These are phyloP conservation scores for Aschersonia sp. DNA, from an alignment of 2,329 filamentous ascomycete genomes.

Conservation along the genomic window DNA sequence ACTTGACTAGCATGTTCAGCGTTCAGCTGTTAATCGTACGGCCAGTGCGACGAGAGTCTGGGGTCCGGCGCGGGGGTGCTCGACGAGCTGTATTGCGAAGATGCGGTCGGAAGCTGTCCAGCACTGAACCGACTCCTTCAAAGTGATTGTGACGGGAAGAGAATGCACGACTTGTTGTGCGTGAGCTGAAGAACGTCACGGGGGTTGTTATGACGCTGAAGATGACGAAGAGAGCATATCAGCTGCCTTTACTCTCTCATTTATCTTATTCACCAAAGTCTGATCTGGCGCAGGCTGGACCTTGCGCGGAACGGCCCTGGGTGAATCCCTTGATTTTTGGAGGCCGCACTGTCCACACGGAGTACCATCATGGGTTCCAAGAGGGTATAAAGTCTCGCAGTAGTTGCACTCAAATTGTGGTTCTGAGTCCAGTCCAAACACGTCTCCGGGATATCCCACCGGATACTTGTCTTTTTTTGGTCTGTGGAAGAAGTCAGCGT, in stretches of 20 bases:
- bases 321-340: constrained; percentile 43
- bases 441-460: constrained; percentile 55
- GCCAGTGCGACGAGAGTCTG: too few species aligned
- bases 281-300: constrained; percentile 48
- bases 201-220: not conserved
- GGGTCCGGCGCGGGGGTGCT: too few species aligned
- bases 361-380: constrained; percentile 32
- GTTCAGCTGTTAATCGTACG: too few species aligned
- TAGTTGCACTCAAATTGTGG: constrained; percentile 45
- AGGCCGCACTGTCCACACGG: constrained; percentile 47
- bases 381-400: constrained; percentile 44
- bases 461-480: constrained; percentile 56
- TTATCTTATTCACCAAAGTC: constrained; percentile 40
- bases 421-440: constrained; percentile 34
- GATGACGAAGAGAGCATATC: constrained; percentile 4
- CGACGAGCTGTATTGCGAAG: too few species aligned
- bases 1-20: too few species aligned
- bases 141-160: too few species aligned
- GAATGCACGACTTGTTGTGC: too few species aligned
- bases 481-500: constrained; percentile 18
- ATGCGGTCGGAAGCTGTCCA: too few species aligned
- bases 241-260: constrained; percentile 36
- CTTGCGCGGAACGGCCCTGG: constrained; percentile 42
- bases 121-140: too few species aligned
- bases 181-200: too few species aligned